Conservation (phyloP, 371 early-diverging fungal species). For the Phascolomyces articulosus region DNA sequence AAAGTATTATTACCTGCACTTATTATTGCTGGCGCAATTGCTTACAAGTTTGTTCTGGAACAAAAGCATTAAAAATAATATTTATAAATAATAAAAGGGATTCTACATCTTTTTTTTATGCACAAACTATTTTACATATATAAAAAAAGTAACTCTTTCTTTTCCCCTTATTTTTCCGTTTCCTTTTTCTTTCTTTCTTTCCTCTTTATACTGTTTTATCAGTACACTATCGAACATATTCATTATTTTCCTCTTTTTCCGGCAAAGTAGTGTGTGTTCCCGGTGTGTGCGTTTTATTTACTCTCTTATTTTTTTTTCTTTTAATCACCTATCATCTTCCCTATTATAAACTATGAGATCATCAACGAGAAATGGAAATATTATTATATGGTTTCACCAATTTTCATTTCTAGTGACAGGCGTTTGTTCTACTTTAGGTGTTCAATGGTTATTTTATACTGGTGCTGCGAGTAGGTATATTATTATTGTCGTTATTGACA, state of each 20-base stretch:
- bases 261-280: no score
- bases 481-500: no score
- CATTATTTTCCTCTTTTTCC: no score
- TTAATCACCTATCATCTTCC: no score
- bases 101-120: background rate
- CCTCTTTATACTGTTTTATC: no score
- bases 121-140: background rate
- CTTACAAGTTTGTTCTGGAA: slow-evolving; percentile 46
- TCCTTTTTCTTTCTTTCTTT: background rate
- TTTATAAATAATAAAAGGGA: background rate
- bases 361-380: background rate
- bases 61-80: slow-evolving; percentile 25
- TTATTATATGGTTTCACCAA: slow-evolving; percentile 37
- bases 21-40: slow-evolving; percentile 33
- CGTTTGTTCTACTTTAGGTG: slow-evolving; percentile 58
- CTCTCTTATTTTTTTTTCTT: no score
- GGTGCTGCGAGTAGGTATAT: slow-evolving; percentile 60
- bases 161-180: background rate
- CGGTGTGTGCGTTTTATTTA: no score
- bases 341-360: background rate
- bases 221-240: no score
- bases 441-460: slow-evolving; percentile 68
- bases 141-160: background rate
- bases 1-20: slow-evolving; percentile 33
- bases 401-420: slow-evolving; percentile 58